phyloP scores from a whole-genome alignment of 1,284 basidiomycete species.

The Malassezia globosa region DNA sequence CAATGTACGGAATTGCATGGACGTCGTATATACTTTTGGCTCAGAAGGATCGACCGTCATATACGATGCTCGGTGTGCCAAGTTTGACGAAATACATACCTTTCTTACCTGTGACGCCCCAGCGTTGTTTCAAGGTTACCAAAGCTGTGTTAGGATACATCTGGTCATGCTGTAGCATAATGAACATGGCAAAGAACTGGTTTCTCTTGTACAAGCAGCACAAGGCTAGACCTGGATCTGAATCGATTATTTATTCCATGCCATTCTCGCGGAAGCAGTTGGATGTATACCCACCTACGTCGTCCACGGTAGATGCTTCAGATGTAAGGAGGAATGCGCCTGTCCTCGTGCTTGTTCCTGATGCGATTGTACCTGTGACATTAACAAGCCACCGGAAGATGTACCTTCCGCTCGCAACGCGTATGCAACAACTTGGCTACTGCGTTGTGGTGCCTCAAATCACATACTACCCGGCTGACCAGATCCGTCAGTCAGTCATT shows the following conservation, averaged over 20 bases:
- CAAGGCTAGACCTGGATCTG: background rate
- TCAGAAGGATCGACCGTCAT: conserved; percentile 36
- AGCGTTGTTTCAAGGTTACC: conserved; percentile 39
- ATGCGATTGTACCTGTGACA: conserved; percentile 34
- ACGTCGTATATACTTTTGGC: conserved; percentile 42
- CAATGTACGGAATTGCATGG: conserved; percentile 43
- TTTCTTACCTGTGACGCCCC: conserved; percentile 40
- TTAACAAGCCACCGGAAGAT: conserved; percentile 24
- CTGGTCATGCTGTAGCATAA: background rate
- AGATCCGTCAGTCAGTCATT: conserved; percentile 38
- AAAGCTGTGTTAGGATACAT: conserved; percentile 28
- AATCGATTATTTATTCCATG: conserved; percentile 7
- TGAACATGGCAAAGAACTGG: background rate
- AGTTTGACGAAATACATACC: conserved; percentile 20
- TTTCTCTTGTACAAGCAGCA: background rate
- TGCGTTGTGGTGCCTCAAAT: conserved; percentile 48
- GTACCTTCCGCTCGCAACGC: conserved; percentile 46
- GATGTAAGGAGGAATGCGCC: conserved; percentile 24
- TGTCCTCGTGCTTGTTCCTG: conserved; percentile 46
- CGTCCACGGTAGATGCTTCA: background rate
- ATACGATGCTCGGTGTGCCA: conserved; percentile 12
- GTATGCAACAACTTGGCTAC: conserved; percentile 44
- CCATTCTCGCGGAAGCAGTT: conserved; percentile 7
- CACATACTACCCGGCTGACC: conserved; percentile 42
- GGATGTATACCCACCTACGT: conserved; percentile 8